Conservation (phyloP, 2,329 filamentous ascomycete species). For the Neocatenulostroma microsporum region DNA sequence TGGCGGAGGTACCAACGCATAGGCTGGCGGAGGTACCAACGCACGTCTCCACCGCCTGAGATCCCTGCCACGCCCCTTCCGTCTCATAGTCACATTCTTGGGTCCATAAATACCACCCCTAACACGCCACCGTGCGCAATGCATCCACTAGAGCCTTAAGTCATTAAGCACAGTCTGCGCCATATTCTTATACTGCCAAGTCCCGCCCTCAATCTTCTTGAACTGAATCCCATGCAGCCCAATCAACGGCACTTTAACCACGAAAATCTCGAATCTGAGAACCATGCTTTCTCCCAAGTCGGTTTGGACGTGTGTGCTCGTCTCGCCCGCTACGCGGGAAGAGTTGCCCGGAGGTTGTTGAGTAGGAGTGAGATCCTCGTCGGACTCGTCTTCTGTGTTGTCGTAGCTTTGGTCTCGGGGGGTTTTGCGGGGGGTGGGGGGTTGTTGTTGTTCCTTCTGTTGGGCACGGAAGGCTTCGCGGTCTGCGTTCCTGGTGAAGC, state of each 20-base stretch:
- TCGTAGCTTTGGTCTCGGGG: constrained; percentile 63
- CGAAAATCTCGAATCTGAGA: constrained; percentile 88
- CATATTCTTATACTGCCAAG: constrained; percentile 99
- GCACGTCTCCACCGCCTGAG: no score
- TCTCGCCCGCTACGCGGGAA: constrained; percentile 67
- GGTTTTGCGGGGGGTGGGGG: constrained; percentile 34
- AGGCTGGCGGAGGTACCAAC: no score
- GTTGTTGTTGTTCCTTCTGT: constrained; percentile 32
- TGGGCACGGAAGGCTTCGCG: constrained; percentile 61
- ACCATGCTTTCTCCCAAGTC: constrained; percentile 79
- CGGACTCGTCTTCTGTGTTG: constrained; percentile 57
- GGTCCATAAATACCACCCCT: no score
- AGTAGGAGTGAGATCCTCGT: constrained; percentile 22
- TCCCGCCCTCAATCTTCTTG: constrained; percentile 90
- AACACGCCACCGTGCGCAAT: no score
- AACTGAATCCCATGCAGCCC: constrained; percentile 95
- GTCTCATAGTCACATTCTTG: no score
- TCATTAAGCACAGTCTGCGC: constrained; percentile 89
- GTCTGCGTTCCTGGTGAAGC: constrained; percentile 55
- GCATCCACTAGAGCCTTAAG: no score
- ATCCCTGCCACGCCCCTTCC: no score
- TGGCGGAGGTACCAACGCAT: no score
- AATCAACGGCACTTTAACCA: constrained; percentile 92
- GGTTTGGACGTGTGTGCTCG: constrained; percentile 82
- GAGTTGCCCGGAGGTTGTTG: constrained; percentile 27